phyloP scores from a whole-genome alignment of 2,329 filamentous ascomycete genomes.

The Pseudocercospora cruenta region DNA sequence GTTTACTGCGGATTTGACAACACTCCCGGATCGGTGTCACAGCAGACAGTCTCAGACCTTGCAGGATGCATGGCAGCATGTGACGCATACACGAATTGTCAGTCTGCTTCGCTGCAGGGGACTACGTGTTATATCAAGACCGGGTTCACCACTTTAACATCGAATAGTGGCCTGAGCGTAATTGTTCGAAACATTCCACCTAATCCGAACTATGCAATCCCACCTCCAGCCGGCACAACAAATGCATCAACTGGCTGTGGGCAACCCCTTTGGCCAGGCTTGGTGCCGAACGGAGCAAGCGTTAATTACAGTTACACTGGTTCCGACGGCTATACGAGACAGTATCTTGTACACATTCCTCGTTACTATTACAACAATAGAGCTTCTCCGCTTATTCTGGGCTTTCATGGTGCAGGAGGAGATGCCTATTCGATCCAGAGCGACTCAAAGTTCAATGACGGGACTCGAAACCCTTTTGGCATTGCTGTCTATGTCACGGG shows the following conservation, averaged over 20 bases:
- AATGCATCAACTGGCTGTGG: conserved; percentile 33
- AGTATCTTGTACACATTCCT: conserved; percentile 44
- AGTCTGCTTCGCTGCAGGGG: conserved; percentile 17
- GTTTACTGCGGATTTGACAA: conserved; percentile 26
- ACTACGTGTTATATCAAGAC: conserved; percentile 29
- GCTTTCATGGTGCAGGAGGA: conserved; percentile 48
- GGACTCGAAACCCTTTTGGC: conserved; percentile 45
- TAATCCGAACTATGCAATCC: conserved; percentile 24
- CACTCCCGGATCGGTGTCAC: conserved; percentile 6
- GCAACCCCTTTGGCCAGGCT: conserved; percentile 23
- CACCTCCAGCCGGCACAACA: conserved; percentile 12
- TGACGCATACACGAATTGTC: conserved; percentile 18
- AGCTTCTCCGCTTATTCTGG: conserved; percentile 48
- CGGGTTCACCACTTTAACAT: conserved; percentile 11
- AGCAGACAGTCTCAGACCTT: conserved; percentile 8
- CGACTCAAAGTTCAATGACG: conserved; percentile 49
- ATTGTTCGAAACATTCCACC: conserved; percentile 18
- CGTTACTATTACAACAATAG: conserved; percentile 42
- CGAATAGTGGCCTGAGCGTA: conserved; percentile 2
- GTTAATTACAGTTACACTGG: conserved; percentile 23
- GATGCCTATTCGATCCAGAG: conserved; percentile 42
- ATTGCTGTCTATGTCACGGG: conserved; percentile 51
- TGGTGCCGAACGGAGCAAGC: conserved; percentile 25
- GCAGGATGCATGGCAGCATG: conserved; percentile 24
- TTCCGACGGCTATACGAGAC: conserved; percentile 36